phyloP scores from a whole-genome alignment of 805 yeast species.

The Saccharomycopsis vini region DNA sequence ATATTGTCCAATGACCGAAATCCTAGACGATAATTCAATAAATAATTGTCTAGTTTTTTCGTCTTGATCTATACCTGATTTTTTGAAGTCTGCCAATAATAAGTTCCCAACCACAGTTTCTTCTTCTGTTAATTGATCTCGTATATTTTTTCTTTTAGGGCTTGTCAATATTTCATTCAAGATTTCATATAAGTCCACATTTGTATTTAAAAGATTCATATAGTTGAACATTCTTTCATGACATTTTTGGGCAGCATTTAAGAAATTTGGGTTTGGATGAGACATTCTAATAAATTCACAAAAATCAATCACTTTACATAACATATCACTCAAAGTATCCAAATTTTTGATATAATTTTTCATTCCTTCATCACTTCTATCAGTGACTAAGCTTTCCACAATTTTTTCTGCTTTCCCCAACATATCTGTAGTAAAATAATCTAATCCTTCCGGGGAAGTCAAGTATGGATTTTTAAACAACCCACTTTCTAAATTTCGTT shows the following conservation, averaged over 20 bases:
- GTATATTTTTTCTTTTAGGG: slow-evolving; percentile 26
- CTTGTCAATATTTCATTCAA: slow-evolving; percentile 46
- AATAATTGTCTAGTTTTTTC: slow-evolving; percentile 55
- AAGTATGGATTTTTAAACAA: slow-evolving; percentile 68
- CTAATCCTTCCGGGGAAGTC: slow-evolving; percentile 60
- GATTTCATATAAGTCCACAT: slow-evolving; percentile 56
- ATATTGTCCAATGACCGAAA: slow-evolving; percentile 72
- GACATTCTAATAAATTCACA: slow-evolving; percentile 86
- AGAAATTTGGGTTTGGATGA: slow-evolving; percentile 68
- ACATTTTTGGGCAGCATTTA: slow-evolving; percentile 74
- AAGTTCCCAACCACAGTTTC: slow-evolving; percentile 78
- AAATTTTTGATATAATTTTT: slow-evolving; percentile 49
- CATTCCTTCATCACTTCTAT: slow-evolving; percentile 36
- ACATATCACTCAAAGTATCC: slow-evolving; percentile 77
- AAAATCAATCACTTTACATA: slow-evolving; percentile 88
- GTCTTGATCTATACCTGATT: slow-evolving; percentile 81
- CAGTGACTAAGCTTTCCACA: slow-evolving; percentile 45
- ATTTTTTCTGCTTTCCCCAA: slow-evolving; percentile 56
- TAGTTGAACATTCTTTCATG: slow-evolving; percentile 86
- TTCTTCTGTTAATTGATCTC: slow-evolving; percentile 46
- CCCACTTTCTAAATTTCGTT: slow-evolving; percentile 35
- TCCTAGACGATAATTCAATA: slow-evolving; percentile 69
- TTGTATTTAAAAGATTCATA: slow-evolving; percentile 88
- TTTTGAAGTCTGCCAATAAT: slow-evolving; percentile 74
- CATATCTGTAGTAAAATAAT: slow-evolving; percentile 56